Conservation (phyloP, 352 stramenopile species). For the Pythium phragmiticola region DNA sequence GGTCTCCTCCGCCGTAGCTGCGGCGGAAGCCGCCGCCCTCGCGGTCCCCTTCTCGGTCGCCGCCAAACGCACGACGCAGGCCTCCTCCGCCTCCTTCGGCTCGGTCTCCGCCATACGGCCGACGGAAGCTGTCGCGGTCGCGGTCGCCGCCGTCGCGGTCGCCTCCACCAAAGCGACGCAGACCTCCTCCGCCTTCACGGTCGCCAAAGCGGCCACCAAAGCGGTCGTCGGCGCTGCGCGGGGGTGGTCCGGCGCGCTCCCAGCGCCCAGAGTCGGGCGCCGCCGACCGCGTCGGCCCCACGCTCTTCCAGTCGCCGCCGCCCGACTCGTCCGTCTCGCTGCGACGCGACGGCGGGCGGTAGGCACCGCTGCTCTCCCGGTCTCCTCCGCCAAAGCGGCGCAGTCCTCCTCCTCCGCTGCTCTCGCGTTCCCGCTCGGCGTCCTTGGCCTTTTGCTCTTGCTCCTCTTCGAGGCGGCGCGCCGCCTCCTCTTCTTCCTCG, state of each 20-base stretch:
- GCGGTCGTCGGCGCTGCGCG: conserved; percentile 34
- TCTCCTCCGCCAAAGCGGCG: conserved; percentile 25
- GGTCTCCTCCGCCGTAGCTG: conserved; percentile 16
- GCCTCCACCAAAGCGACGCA: background rate
- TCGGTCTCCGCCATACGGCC: conserved; percentile 24
- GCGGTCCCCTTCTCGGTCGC: conserved; percentile 16
- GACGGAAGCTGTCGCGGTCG: conserved; percentile 3
- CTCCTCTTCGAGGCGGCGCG: conserved; percentile 39
- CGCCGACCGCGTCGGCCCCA: conserved; percentile 35
- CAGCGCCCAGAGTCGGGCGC: conserved; percentile 52
- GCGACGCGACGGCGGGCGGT: conserved; percentile 30
- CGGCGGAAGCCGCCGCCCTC: conserved; percentile 12
- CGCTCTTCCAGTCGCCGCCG: conserved; percentile 58
- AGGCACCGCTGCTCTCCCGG: conserved; percentile 20
- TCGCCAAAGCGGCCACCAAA: conserved; percentile 18
- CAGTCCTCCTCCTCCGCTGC: background rate
- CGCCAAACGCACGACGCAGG: conserved; percentile 2
- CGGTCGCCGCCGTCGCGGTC: conserved; percentile 7
- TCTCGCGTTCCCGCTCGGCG: conserved; percentile 5
- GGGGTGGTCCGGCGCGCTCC: conserved; percentile 50
- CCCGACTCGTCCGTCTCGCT: conserved; percentile 40
- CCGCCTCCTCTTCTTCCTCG: conserved; percentile 64
- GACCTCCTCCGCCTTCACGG: background rate
- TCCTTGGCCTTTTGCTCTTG: conserved; percentile 31
- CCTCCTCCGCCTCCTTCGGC: conserved; percentile 15